Conservation (phyloP, 2,329 filamentous ascomycete species). For the Cordyceps javanica region DNA sequence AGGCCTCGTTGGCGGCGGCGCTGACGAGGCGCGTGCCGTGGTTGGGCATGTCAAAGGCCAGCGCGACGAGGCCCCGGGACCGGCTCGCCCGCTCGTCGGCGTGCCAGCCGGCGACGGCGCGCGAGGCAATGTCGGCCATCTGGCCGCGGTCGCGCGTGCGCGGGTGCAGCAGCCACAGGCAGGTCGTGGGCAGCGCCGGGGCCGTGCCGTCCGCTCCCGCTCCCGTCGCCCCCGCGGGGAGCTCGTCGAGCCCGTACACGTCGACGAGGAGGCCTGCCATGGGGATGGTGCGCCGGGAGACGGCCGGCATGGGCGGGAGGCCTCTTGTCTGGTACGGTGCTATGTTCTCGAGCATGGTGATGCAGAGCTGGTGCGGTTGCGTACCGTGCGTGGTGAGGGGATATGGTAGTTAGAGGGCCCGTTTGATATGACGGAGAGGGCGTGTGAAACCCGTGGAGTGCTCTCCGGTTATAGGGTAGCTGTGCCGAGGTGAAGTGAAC, state of each 20-base stretch:
- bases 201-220: too few species aligned
- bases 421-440: neutral
- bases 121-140: conserved; percentile 71
- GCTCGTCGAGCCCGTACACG: conserved; percentile 74
- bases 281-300: conserved; percentile 61
- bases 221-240: conserved; percentile 45
- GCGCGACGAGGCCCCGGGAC: conserved; percentile 62
- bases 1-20: conserved; percentile 65
- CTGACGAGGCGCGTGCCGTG: conserved; percentile 71
- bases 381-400: neutral
- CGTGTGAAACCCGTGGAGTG: too few species aligned
- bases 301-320: conserved; percentile 33
- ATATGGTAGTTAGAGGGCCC: neutral
- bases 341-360: neutral
- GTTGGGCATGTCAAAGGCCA: conserved; percentile 88
- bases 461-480: neutral
- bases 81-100: conserved; percentile 26
- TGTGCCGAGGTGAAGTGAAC: neutral
- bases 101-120: conserved; percentile 64
- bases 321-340: conserved; percentile 26
- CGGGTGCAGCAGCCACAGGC: conserved; percentile 88
- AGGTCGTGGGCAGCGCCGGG: conserved; percentile 55
- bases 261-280: conserved; percentile 75
- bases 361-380: neutral
- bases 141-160: conserved; percentile 62